Base-by-base conservation (phyloP, 148 eudicot genomes). In the Dianthus caryophyllus region DNA sequence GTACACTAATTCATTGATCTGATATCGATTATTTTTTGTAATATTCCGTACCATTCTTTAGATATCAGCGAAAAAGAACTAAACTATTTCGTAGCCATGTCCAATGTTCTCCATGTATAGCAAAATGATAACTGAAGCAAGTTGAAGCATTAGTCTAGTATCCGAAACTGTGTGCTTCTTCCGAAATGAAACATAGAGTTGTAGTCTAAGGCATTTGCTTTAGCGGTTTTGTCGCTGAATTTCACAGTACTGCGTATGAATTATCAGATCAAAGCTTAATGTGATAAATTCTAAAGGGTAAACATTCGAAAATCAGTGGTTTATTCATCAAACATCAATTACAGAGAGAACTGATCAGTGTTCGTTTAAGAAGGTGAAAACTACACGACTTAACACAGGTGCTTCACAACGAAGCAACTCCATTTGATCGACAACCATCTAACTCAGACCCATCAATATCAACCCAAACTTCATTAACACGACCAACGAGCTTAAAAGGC, bases 391-490 rank as follows among this genome's bases (percentile, higher is more conserved):
- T 56, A 33, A 24, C 24, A 57, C 69, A 87, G 52, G 65, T 29
- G 38, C 49, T 61, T 61, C 65, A 61, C 71, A 83, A 2, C 26
- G 81, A 44, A 65, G 88, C 84, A 36, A 76, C 50, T 38, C 64
- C 81, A 70, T 47, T 65, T 7, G 82, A 74, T 31, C 69, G 66
- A 67, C 96, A 91, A 5, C 77, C 77, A 47, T 81, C 71, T 0
- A 38, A 44, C 64, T 77, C 80, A 18, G 80, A 80, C 18, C 84
- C 89, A 53, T 48, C 66, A 59, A 91, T 72, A 64, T 86, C 78
- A 18, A 83, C 76, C 97, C 97, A 88, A 5, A 91, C 88, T 74
- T 91, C 97, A 68, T 91, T 91, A 30, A 83, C 76, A 30, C 92
- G 88, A 24, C 82, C 75, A 43, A 83, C 36, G 52, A 91, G 20